Evolutionary conservation across 108 stramenopile species (phyloP).

Genomic region (Nitzschia palea): DNA sequence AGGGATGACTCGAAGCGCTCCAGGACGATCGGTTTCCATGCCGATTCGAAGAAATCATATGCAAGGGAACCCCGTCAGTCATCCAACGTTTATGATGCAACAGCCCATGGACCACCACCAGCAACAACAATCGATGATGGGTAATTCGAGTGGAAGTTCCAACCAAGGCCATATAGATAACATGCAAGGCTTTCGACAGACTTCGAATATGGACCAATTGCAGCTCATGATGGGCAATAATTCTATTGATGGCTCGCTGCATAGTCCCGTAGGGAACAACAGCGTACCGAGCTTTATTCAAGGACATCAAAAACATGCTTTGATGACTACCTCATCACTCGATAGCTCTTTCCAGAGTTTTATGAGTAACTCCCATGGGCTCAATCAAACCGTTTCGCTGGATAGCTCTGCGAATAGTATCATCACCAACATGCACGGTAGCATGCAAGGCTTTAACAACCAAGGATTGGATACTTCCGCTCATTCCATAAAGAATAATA

Average conservation of each 20-base stretch:
- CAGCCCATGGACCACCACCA: conserved; percentile 18
- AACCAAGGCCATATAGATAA: not conserved
- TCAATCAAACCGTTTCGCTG: not conserved
- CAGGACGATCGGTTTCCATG: conserved; percentile 24
- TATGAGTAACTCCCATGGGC: too few relatives aligned
- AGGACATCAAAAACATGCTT: not conserved
- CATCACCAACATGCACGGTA: conserved; percentile 6
- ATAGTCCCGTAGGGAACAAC: not conserved
- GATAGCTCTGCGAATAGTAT: not conserved
- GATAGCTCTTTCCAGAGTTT: too few relatives aligned
- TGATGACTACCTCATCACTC: too few relatives aligned
- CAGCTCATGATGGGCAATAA: not conserved
- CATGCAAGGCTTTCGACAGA: not conserved
- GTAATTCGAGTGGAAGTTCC: not conserved
- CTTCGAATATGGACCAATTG: not conserved
- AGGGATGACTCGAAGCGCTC: conserved; percentile 7
- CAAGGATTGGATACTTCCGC: not conserved
- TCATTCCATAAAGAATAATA: not conserved
- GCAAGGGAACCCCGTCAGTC: conserved; percentile 7
- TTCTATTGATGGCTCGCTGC: not conserved
- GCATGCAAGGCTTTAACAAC: conserved; percentile 1
- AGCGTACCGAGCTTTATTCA: not conserved
- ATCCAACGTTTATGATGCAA: conserved; percentile 16
- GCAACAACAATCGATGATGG: not conserved
- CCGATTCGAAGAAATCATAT: conserved; percentile 18